These are phyloP conservation scores for Scalesia atractyloides DNA, from an alignment of 129 eudicot genomes.

Conservation along the genomic window DNA sequence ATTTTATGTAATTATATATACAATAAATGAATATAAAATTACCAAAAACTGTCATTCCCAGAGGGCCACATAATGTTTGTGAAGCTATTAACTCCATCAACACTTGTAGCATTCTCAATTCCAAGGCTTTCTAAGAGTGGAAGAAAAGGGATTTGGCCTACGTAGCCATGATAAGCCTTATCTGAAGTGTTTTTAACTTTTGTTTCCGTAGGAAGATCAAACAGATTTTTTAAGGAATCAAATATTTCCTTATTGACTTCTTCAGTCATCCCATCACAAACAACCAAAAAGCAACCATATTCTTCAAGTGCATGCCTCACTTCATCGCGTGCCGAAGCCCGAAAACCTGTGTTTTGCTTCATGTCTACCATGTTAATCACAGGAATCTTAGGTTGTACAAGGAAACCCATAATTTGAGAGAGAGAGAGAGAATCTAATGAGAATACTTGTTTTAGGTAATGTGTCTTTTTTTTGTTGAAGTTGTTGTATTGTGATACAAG, in stretches of 20 bases:
- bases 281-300: conserved; percentile 55
- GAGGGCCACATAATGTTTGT: conserved; percentile 54
- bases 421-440: conserved; percentile 30
- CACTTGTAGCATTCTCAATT: conserved; percentile 42
- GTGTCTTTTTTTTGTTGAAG: conserved; percentile 1
- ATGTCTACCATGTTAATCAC: conserved; percentile 36
- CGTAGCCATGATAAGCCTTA: conserved; percentile 48
- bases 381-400: conserved; percentile 40
- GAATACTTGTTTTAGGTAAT: conserved; percentile 26
- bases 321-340: conserved; percentile 29
- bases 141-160: conserved; percentile 43
- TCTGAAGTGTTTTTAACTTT: conserved; percentile 47
- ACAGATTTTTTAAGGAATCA: conserved; percentile 39
- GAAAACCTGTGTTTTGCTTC: conserved; percentile 36
- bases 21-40: neutral
- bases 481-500: conserved; percentile 25
- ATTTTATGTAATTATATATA: neutral
- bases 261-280: conserved; percentile 34
- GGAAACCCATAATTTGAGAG: conserved; percentile 25
- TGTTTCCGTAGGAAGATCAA: conserved; percentile 59
- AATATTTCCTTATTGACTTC: conserved; percentile 24
- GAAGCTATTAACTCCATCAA: conserved; percentile 46
- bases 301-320: conserved; percentile 65
- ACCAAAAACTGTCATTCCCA: conserved; percentile 52
- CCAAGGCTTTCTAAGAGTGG: conserved; percentile 66